phyloP scores from a whole-genome alignment of 2,329 filamentous ascomycete species.

The Penicillium italicum region DNA sequence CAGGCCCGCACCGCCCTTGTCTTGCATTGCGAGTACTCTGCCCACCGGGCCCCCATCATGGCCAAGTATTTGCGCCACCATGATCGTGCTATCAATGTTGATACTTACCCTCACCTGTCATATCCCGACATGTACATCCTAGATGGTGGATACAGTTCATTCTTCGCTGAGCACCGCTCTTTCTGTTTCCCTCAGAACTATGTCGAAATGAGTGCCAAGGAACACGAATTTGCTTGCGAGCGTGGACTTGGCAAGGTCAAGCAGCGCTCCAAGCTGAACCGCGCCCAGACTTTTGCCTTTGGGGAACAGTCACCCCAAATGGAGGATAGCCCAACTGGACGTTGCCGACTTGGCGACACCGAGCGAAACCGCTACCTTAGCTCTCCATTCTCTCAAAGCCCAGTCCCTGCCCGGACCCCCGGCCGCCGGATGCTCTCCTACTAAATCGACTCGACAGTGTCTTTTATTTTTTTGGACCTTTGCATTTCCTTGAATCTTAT shows the following conservation, averaged over 20 bases:
- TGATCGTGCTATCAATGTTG: slow-evolving; percentile 80
- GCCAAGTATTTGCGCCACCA: slow-evolving; percentile 87
- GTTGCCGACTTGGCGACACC: slow-evolving; percentile 35
- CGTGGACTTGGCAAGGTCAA: slow-evolving; percentile 91
- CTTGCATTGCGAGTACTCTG: slow-evolving; percentile 98
- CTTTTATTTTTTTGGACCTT: slow-evolving; percentile 1
- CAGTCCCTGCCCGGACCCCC: slow-evolving; percentile 34
- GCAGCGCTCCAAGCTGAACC: slow-evolving; percentile 76
- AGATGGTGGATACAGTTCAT: slow-evolving; percentile 91
- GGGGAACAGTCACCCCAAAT: slow-evolving; percentile 64
- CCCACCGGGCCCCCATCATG: slow-evolving; percentile 93
- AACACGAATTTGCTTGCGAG: slow-evolving; percentile 89
- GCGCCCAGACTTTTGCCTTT: slow-evolving; percentile 94
- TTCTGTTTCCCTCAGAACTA: slow-evolving; percentile 94
- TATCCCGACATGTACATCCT: slow-evolving; percentile 97
- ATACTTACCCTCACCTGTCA: slow-evolving; percentile 81
- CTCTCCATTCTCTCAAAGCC: slow-evolving; percentile 36
- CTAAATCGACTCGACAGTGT: slow-evolving; percentile 17
- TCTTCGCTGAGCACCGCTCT: slow-evolving; percentile 73
- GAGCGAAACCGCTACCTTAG: slow-evolving; percentile 34
- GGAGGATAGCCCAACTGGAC: slow-evolving; percentile 61
- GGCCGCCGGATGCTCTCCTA: slow-evolving; percentile 47
- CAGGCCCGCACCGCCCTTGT: slow-evolving; percentile 74
- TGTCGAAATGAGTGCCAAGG: slow-evolving; percentile 90
- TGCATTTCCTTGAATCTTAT: slow-evolving; percentile 4